Evolutionary conservation across 2,329 filamentous ascomycete species (phyloP).

Genomic region (Periconia sp.): DNA sequence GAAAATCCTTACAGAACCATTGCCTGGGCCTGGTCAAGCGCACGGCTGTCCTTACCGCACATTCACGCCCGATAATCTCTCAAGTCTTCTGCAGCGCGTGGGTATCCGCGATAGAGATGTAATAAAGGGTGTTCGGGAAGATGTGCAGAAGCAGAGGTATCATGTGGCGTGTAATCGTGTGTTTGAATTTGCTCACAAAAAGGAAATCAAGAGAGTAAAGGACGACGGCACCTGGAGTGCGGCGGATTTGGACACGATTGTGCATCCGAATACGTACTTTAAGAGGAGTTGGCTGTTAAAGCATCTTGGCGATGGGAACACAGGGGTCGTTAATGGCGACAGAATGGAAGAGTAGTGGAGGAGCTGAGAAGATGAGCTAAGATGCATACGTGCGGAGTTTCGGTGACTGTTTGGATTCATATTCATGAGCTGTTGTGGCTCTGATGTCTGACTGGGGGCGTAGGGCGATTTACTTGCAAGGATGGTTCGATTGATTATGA

Average conservation of each 20-base stretch:
- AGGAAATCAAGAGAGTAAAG: constrained; percentile 58
- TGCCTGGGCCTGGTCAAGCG: constrained; percentile 83
- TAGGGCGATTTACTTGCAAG: too few relatives aligned
- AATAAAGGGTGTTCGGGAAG: constrained; percentile 81
- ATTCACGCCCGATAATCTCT: constrained; percentile 86
- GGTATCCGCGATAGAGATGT: constrained; percentile 81
- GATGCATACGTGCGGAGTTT: too few relatives aligned
- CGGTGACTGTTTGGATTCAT: too few relatives aligned
- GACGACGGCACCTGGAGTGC: constrained; percentile 57
- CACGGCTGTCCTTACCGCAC: constrained; percentile 98
- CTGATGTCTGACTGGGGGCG: too few relatives aligned
- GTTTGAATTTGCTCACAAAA: constrained; percentile 85
- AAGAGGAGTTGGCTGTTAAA: constrained; percentile 91
- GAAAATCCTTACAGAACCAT: constrained; percentile 89
- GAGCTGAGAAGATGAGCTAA: too few relatives aligned
- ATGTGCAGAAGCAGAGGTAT: constrained; percentile 85
- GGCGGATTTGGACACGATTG: constrained; percentile 88
- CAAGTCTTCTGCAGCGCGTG: constrained; percentile 74
- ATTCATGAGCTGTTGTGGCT: too few relatives aligned
- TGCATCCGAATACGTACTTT: constrained; percentile 98
- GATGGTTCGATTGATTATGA: too few relatives aligned
- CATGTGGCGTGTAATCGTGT: constrained; percentile 97
- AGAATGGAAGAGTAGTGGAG: constrained; percentile 42
- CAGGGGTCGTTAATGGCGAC: constrained; percentile 35
- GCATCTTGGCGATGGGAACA: constrained; percentile 65